Base-by-base conservation (phyloP, 176 grass and related monocot genomes). In the Cenchrus fungigraminus region DNA sequence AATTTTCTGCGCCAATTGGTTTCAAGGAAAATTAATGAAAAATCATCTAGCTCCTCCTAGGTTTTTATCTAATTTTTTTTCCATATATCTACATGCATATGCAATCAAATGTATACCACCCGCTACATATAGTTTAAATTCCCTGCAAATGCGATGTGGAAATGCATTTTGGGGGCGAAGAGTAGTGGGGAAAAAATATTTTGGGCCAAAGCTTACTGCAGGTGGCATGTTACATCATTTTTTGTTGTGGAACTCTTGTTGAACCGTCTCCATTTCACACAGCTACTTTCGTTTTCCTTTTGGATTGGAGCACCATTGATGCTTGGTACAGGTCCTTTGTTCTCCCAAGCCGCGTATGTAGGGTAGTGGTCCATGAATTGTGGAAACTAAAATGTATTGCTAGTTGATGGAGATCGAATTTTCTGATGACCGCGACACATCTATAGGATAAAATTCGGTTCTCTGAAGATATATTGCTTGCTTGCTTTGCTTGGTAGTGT, bases 171-270 rank as follows among this genome's bases (percentile, higher is more conserved):
- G 13, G 25, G 28, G 25, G 8, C 59, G 3, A 11, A 22, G 59
- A 28, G 22, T 14, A 40, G 37, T 40, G 37, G 37, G 37, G 17
- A 16, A 20, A 57, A 77, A 1, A 56, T 54, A 44, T 40, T 22
- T 10, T 43, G 50, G 20, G 45, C 54, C 31, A 88, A 69, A 69
- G 63, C 29, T 32, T 64, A 58, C 34, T 8, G 22, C n/a, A 45
- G 55, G 65, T 53, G 20, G 66, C 32, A 78, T 12, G 81, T 73
- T 84, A 79, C 87, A 84, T 88, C 87, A 57, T 76, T 49, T 19
- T 76, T 49, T 19, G 61, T 50, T 68, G 78, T 64, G 29, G 61
- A 64, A 64, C n/a, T 72, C 44, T 50, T 49, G 74, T 56, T 73
- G 74, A 87, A 43, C 79, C 54, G 3, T 82, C 63, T 53, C 20